Base-by-base conservation (phyloP, 2,329 filamentous ascomycete species). In the Claviceps africana region DNA sequence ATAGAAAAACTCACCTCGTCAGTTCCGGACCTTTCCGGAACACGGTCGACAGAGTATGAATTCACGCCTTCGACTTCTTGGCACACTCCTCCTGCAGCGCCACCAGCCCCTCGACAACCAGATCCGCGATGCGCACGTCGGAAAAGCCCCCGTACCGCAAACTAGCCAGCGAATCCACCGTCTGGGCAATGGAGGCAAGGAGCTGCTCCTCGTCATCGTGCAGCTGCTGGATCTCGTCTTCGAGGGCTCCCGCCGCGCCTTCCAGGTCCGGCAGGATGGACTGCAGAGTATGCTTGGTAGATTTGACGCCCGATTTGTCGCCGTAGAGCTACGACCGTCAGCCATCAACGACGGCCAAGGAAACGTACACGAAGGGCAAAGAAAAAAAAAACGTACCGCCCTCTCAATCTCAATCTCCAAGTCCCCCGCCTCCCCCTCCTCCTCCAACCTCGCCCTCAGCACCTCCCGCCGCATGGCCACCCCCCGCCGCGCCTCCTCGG, bases 81-180 rank as follows among this genome's bases (percentile, higher is more conserved):
- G 77, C 74, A 65, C 85, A 89, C 25, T 76, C 73, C 55, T 79
- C 73, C 63, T 86, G 79, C 44, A 70, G 60, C 35, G 62, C 60
- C 17, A 59, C 60, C n/a, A 93, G 70, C 6, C 83, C 83, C 47
- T 83, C 77, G 19, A 88, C 69, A 31, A 88, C 78, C 57, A 89
- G 83, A 47, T 80, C 75, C 28, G 73, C 74, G 33, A 90, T 68
- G 54, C 80, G 74, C 22, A 74, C 66, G 56, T 86, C 85, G 37
- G 78, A 75, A 53, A 93, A 77, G 52, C 82, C 82, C 39, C 89
- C 88, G 61, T 93, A 91, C 46, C 86, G 81, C 52, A 95, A 73
- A 66, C 94, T 87, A 65, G 88, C 94, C 64, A 95, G 70, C 47
- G 78, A 80, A 33, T 84, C 84, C 17, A 93, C 77, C 0, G 77